Conservation (phyloP, 768 basidiomycete species). For the Lepiota venenata region DNA sequence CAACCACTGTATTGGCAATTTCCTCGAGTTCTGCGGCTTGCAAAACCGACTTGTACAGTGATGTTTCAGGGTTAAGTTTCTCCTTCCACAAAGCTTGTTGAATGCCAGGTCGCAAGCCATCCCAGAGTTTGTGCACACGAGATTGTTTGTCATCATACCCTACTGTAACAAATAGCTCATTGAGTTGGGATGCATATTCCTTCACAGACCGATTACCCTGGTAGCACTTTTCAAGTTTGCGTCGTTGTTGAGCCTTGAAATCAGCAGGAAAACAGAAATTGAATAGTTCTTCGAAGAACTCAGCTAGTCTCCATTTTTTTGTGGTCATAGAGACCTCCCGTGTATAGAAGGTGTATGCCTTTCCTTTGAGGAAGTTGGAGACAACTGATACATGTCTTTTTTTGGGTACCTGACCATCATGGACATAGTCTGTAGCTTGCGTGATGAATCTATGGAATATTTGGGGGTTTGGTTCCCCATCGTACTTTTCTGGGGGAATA, state of each 20-base stretch:
- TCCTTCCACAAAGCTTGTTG: constrained; percentile 27
- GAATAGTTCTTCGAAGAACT: constrained; percentile 27
- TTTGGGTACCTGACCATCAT: constrained; percentile 15
- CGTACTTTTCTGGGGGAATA: constrained; percentile 21
- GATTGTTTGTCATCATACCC: constrained; percentile 24
- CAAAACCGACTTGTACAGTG: constrained; percentile 23
- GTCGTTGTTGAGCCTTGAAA: constrained; percentile 21
- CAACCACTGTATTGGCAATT: constrained; percentile 10
- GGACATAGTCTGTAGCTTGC: constrained; percentile 20
- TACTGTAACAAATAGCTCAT: constrained; percentile 30
- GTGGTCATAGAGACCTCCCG: constrained; percentile 21
- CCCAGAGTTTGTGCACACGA: constrained; percentile 31
- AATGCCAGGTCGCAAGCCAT: constrained; percentile 21
- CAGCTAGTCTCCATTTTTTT: constrained; percentile 18
- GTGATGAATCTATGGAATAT: constrained; percentile 24
- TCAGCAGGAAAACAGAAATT: constrained; percentile 31
- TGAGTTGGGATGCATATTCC: constrained; percentile 31
- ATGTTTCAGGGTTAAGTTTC: constrained; percentile 24
- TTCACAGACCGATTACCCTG: constrained; percentile 27
- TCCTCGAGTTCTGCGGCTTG: constrained; percentile 28
- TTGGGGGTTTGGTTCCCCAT: constrained; percentile 20
- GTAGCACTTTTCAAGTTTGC: constrained; percentile 18
- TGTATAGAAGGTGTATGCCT: constrained; percentile 29
- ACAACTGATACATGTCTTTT: constrained; percentile 18
- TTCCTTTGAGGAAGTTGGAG: too few species aligned